phyloP scores from a whole-genome alignment of 1,284 basidiomycete species.

The Trametes versicolor region DNA sequence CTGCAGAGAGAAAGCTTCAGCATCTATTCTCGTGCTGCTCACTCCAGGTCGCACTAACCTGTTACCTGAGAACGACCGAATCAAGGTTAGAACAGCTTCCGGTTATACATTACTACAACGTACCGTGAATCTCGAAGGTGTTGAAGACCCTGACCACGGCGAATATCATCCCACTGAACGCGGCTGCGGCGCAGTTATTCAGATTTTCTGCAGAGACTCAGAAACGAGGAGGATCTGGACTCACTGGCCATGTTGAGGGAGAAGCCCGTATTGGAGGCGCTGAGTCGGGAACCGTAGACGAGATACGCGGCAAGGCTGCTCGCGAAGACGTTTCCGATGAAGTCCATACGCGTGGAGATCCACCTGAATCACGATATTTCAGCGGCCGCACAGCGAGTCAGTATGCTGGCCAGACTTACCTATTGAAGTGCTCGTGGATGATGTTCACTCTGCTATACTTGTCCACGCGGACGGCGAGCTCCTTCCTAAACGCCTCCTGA shows the following conservation, averaged over 20 bases:
- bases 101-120: conserved; percentile 5
- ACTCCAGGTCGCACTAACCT: conserved; percentile 46
- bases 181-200: too few species aligned
- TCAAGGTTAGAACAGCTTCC: conserved; percentile 13
- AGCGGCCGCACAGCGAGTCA: not conserved
- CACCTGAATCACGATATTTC: conserved; percentile 49
- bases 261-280: conserved; percentile 57
- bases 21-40: conserved; percentile 1
- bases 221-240: conserved; percentile 8
- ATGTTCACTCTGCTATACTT: conserved; percentile 54
- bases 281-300: conserved; percentile 52
- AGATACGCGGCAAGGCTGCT: conserved; percentile 61
- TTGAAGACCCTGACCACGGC: conserved; percentile 64
- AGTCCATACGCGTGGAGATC: conserved; percentile 62
- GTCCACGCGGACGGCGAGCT: conserved; percentile 56
- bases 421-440: conserved; percentile 61
- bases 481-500: conserved; percentile 53
- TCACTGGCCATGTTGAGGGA: conserved; percentile 58
- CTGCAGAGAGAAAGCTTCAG: conserved; percentile 46
- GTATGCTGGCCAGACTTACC: conserved; percentile 39
- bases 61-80: conserved; percentile 48
- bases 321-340: conserved; percentile 59
- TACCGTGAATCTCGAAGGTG: conserved; percentile 65
- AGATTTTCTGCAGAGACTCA: too few species aligned
- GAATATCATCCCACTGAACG: conserved; percentile 64